Evolutionary conservation across 2,329 filamentous ascomycete genomes (phyloP).

Genomic region (Zarea fungicola): DNA sequence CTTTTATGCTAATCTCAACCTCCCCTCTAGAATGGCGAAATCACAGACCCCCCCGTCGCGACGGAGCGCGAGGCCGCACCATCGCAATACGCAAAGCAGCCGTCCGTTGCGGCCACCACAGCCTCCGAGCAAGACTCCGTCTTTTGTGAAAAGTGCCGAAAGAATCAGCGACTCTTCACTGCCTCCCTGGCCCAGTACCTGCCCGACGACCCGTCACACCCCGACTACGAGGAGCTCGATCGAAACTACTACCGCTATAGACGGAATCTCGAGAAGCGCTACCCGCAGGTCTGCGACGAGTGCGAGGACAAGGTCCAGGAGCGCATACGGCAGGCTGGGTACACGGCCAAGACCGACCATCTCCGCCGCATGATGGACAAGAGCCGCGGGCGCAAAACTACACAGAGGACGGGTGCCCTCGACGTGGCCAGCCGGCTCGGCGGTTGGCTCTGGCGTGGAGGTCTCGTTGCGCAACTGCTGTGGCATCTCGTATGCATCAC

Average conservation of each 20-base stretch:
- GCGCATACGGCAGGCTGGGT: slow-evolving; percentile 65
- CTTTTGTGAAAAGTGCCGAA: slow-evolving; percentile 74
- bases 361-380: slow-evolving; percentile 69
- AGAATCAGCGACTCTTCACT: slow-evolving; percentile 81
- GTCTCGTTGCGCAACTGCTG: slow-evolving; percentile 39
- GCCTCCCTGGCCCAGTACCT: slow-evolving; percentile 76
- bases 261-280: slow-evolving; percentile 68
- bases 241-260: slow-evolving; percentile 65
- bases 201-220: slow-evolving; percentile 56
- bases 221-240: slow-evolving; percentile 64
- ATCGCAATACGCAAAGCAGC: slow-evolving; percentile 43
- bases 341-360: slow-evolving; percentile 79
- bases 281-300: slow-evolving; percentile 79
- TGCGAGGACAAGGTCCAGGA: slow-evolving; percentile 72
- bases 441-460: slow-evolving; percentile 44
- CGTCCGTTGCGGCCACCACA: slow-evolving; percentile 24
- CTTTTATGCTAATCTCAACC: slow-evolving; percentile 13
- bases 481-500: slow-evolving; percentile 42
- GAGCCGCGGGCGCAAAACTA: slow-evolving; percentile 38
- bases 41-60: slow-evolving; percentile 74
- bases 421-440: slow-evolving; percentile 40
- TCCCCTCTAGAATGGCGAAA: slow-evolving; percentile 66
- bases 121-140: slow-evolving; percentile 28
- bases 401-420: slow-evolving; percentile 30
- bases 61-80: slow-evolving; percentile 39